A percentile compares a stretch with the other conserved stretches of the same genome.
These are phyloP conservation scores for Acanthochlamys bracteata DNA, from an alignment of 106 monocot species.

Conservation along the genomic window DNA sequence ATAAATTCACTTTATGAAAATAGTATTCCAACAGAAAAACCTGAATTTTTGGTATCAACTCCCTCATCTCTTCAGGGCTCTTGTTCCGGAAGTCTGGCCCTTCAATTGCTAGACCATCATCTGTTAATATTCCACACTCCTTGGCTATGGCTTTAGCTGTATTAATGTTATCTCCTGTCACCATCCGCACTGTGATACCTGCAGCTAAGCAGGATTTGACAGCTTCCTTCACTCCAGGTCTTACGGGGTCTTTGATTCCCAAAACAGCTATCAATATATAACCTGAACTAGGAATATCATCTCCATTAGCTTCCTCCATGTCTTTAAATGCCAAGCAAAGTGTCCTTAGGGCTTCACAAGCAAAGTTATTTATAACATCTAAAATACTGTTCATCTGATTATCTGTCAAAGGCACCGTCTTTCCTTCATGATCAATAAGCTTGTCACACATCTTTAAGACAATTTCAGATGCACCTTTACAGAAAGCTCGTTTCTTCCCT, in stretches of 20 bases:
- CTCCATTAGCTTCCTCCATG: conserved; percentile 23
- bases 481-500: conserved; percentile 52
- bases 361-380: conserved; percentile 55
- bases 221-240: conserved; percentile 81
- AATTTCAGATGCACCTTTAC: conserved; percentile 95
- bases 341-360: conserved; percentile 80
- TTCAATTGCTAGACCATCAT: conserved; percentile 80
- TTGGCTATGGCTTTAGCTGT: conserved; percentile 95
- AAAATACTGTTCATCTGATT: conserved; percentile 28
- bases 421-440: conserved; percentile 50
- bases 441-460: conserved; percentile 71
- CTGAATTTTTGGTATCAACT: conserved; percentile 86
- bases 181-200: conserved; percentile 90
- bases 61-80: conserved; percentile 57
- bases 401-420: conserved; percentile 37
- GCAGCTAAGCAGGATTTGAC: conserved; percentile 71
- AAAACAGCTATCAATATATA: conserved; percentile 83
- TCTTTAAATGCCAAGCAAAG: conserved; percentile 82
- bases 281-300: conserved; percentile 58
- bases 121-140: conserved; percentile 92
- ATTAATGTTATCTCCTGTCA: conserved; percentile 93
- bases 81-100: conserved; percentile 72
- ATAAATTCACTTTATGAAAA: not conserved
- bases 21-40: conserved; percentile 25
- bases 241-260: conserved; percentile 94